phyloP scores from a whole-genome alignment of 441 rosid species.

The Jatropha podagrica region DNA sequence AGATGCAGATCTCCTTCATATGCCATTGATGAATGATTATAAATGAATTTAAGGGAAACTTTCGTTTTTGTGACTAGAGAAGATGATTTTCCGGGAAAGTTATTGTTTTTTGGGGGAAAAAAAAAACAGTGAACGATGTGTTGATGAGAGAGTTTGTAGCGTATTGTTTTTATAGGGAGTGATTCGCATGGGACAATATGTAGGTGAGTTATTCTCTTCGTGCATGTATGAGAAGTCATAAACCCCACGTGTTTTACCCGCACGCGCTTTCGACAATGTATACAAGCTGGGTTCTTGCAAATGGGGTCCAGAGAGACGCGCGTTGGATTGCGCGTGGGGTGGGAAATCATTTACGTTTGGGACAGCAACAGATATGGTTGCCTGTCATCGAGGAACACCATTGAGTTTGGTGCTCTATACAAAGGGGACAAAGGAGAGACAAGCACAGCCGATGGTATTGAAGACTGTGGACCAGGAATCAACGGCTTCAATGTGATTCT shows the following conservation, averaged over 20 bases:
- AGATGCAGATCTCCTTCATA: conserved; percentile 53
- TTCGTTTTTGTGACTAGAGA: neutral
- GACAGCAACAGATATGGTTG: conserved; percentile 41
- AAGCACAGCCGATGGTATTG: conserved; percentile 36
- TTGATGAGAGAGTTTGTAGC: conserved; percentile 27
- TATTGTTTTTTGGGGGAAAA: neutral
- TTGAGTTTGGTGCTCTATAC: conserved; percentile 27
- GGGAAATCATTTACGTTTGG: neutral
- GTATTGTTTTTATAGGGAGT: conserved; percentile 40
- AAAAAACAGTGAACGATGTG: neutral
- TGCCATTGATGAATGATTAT: conserved; percentile 23
- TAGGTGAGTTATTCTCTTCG: conserved; percentile 29
- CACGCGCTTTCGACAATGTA: conserved; percentile 15
- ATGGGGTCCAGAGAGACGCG: neutral
- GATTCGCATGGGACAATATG: conserved; percentile 10
- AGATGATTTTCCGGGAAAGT: neutral
- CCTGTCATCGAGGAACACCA: conserved; percentile 40
- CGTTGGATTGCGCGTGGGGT: conserved; percentile 23
- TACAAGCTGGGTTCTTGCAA: neutral
- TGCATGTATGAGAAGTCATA: conserved; percentile 30
- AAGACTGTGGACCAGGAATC: conserved; percentile 33
- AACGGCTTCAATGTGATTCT: conserved; percentile 33
- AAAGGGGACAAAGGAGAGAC: conserved; percentile 53
- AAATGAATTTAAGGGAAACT: neutral
- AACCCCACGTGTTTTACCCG: conserved; percentile 25